Conservation (phyloP, 2,329 filamentous ascomycete genomes). For the Zopfia rhizophila region DNA sequence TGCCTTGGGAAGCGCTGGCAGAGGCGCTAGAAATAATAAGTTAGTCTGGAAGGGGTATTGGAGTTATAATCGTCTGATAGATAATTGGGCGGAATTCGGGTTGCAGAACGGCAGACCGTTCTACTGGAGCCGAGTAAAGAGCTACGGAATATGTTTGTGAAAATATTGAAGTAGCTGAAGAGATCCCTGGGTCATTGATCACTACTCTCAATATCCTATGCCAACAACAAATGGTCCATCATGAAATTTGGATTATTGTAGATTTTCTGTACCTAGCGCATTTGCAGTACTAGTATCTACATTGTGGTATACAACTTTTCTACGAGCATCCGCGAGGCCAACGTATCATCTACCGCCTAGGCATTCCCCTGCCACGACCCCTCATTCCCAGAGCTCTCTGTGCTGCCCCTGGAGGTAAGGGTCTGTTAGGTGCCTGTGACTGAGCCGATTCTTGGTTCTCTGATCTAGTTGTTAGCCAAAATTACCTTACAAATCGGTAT, state of each 20-base stretch:
- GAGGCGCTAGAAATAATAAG: conserved; percentile 80
- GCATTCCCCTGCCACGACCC: conserved; percentile 77
- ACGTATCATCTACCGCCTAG: conserved; percentile 69
- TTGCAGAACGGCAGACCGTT: conserved; percentile 70
- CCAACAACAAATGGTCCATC: too few relatives aligned
- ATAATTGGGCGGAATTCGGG: conserved; percentile 88
- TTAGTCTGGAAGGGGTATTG: conserved; percentile 89
- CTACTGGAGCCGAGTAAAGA: conserved; percentile 70
- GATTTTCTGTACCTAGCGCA: conserved; percentile 41
- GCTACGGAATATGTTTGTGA: conserved; percentile 60
- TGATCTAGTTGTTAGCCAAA: conserved; percentile 45
- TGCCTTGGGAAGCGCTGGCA: conserved; percentile 70
- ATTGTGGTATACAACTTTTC: conserved; percentile 34
- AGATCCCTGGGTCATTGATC: too few relatives aligned
- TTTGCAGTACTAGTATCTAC: conserved; percentile 21
- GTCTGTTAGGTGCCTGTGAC: conserved; percentile 81
- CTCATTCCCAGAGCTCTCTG: conserved; percentile 87
- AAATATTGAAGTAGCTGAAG: too few relatives aligned
- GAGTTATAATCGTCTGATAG: conserved; percentile 88
- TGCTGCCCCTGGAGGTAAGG: conserved; percentile 73
- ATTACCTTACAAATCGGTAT: background rate
- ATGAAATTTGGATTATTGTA: conserved; percentile 41
- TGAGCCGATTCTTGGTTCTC: conserved; percentile 91
- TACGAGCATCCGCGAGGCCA: background rate
- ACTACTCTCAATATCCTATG: too few relatives aligned